Conservation (phyloP, 2,329 filamentous ascomycete species). For the Ceratocystis papillata region DNA sequence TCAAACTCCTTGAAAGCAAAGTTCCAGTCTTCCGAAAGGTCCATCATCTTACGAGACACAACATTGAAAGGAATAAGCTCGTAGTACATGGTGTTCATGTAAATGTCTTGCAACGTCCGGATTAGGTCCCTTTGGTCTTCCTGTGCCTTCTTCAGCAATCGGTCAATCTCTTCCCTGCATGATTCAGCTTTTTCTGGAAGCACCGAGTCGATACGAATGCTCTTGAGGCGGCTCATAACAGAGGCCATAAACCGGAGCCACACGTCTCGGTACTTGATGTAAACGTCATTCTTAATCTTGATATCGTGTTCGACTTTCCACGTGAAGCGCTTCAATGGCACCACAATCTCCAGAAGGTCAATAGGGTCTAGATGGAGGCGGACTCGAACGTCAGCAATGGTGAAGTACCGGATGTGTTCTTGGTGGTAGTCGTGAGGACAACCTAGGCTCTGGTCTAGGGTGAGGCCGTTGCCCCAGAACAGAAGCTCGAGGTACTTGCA, state of each 20-base stretch:
- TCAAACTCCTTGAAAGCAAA: constrained; percentile 83
- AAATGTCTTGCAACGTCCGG: constrained; percentile 73
- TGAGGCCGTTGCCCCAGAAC: constrained; percentile 84
- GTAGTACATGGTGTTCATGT: constrained; percentile 90
- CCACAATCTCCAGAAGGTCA: constrained; percentile 85
- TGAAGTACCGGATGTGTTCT: constrained; percentile 88
- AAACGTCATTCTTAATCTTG: constrained; percentile 85
- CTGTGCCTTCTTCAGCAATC: constrained; percentile 63
- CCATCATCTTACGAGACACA: constrained; percentile 78
- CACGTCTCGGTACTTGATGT: constrained; percentile 65
- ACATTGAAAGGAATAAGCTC: constrained; percentile 90
- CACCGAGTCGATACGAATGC: constrained; percentile 85
- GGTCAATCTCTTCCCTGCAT: constrained; percentile 72
- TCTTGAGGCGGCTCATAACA: constrained; percentile 69
- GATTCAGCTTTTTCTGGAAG: constrained; percentile 74
- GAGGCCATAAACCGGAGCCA: constrained; percentile 81
- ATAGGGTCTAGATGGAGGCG: constrained; percentile 89
- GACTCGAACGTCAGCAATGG: constrained; percentile 72
- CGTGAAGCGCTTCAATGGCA: constrained; percentile 77
- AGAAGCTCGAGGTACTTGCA: constrained; percentile 96
- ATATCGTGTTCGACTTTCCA: constrained; percentile 98
- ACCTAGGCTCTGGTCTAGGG: constrained; percentile 54
- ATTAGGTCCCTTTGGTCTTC: constrained; percentile 70
- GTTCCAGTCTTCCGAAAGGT: constrained; percentile 91
- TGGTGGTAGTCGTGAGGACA: constrained; percentile 88